Percentiles rank a stretch among this genome's conserved stretches.
Conservation (phyloP, 345 rosid species). For the Melaleuca quinquenervia region DNA sequence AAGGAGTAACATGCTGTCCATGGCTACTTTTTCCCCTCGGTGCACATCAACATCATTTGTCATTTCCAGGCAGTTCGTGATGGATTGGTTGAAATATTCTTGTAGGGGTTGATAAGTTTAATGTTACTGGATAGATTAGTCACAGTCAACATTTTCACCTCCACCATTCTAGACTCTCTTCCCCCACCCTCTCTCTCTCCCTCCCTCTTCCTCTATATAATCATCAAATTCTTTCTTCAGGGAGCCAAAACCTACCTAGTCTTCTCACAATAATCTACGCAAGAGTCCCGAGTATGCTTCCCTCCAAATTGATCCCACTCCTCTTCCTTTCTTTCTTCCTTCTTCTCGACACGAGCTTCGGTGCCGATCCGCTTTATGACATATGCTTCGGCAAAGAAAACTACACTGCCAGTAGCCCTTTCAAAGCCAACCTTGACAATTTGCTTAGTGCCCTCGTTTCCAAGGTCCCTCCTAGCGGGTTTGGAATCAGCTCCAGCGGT, state of each 20-base stretch:
- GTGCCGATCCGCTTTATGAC: conserved; percentile 22
- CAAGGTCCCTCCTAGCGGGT: conserved; percentile 17
- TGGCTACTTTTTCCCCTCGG: neutral
- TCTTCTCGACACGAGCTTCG: conserved; percentile 9
- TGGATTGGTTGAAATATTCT: neutral
- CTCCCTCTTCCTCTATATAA: neutral
- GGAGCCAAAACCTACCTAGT: neutral
- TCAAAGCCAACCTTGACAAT: conserved; percentile 14
- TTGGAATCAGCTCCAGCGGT: conserved; percentile 8
- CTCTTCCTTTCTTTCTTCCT: conserved; percentile 4
- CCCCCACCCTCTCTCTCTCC: no score
- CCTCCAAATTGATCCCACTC: neutral
- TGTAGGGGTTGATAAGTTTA: neutral
- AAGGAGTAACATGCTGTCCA: neutral
- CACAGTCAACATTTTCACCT: neutral
- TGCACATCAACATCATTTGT: neutral
- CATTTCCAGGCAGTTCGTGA: neutral
- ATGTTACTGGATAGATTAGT: neutral
- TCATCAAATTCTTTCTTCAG: neutral
- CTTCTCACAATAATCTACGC: neutral
- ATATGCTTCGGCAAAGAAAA: conserved; percentile 21
- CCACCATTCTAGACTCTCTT: neutral
- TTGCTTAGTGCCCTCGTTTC: conserved; percentile 2
- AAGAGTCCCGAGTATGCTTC: conserved; percentile 4
- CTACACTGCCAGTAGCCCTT: conserved; percentile 19